Base-by-base conservation (phyloP, 1,284 basidiomycete species). In the Apiotrichum sp. region DNA sequence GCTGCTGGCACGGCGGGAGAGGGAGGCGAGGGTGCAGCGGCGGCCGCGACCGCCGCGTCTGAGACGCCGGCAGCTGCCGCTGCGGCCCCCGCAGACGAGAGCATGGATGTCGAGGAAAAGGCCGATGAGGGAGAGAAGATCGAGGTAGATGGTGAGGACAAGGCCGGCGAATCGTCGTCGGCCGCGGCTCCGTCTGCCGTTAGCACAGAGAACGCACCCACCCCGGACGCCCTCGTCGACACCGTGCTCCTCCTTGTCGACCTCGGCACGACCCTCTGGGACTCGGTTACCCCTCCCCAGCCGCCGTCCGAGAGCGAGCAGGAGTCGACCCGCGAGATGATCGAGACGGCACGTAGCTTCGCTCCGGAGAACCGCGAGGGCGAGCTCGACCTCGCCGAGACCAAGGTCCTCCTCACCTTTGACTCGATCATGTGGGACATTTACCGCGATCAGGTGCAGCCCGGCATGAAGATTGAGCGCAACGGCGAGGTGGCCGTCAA, bases 81-180 rank as follows among this genome's bases (percentile, higher is more conserved):
- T 14, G 61, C 33, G 11, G 54, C 36, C 43, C 47, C 34, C 11
- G 48, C 57, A 8, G 34, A 13, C 56, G 57, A 43, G 48, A 58
- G 11, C 54, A 57, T 41, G 56, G 53, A 34, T 36, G 57, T 40
- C 16, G 55, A 57, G 64, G 62, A 50, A 39, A 53, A 33, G 40
- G 57, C 33, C 29, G 55, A 57, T 63, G 62, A 50, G 42, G 55
- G 34, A 16, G 58, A 60, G 13, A 61, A 59, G 39, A 58, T 49
- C 39, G 41, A 44, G 14, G 59, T 53, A n/a, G 62, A 59, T 9
- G 62, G 52, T 11, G 61, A 56, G 87, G 0, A 87, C 86, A 55
- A 38, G 61, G 40, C 40, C 10, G 40, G 11, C 40, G 9, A 11
- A 14, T 41, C 40, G n/a, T 41, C 40, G 6, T 8, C 10, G 10